Percentiles rank a stretch among this genome's conserved stretches.
phyloP scores from a whole-genome alignment of 257 asterid genomes.

The Solanum gracilifrons region DNA sequence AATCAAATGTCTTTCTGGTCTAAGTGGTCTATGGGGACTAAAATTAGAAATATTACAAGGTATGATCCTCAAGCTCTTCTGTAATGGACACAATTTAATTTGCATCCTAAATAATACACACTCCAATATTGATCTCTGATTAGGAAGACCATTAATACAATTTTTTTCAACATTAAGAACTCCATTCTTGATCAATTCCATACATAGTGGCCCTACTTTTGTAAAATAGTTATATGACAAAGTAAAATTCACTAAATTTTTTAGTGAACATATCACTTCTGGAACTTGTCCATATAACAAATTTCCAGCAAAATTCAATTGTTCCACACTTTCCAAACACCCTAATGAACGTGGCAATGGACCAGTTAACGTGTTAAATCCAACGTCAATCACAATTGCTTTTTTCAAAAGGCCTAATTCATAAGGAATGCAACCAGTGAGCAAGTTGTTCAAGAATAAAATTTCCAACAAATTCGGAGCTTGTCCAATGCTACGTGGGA shows the following conservation, averaged over 20 bases:
- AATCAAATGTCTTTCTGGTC: conserved; percentile 1
- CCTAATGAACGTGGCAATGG: conserved; percentile 49
- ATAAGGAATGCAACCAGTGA: conserved; percentile 50
- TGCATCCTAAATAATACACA: conserved; percentile 31
- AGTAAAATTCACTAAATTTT: conserved; percentile 36
- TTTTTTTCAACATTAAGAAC: conserved; percentile 44
- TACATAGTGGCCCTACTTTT: conserved; percentile 39
- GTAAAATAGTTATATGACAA: conserved; percentile 52
- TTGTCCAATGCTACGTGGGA: conserved; percentile 32
- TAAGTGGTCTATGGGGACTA: not conserved
- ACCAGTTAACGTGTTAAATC: conserved; percentile 45
- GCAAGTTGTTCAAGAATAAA: conserved; percentile 40
- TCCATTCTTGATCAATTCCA: conserved; percentile 31
- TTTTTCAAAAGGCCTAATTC: conserved; percentile 42
- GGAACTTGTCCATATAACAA: conserved; percentile 44
- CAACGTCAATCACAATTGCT: conserved; percentile 47
- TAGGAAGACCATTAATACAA: conserved; percentile 47
- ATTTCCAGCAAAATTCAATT: conserved; percentile 52
- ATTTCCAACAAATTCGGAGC: conserved; percentile 30
- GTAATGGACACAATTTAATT: conserved; percentile 32
- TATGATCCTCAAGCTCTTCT: conserved; percentile 6
- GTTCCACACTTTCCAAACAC: conserved; percentile 41
- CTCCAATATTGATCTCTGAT: conserved; percentile 39
- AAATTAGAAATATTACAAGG: conserved; percentile 36
- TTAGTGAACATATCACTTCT: conserved; percentile 38